These are phyloP conservation scores for Tephrocybe sp. DNA, from an alignment of 768 basidiomycete genomes.

Conservation along the genomic window DNA sequence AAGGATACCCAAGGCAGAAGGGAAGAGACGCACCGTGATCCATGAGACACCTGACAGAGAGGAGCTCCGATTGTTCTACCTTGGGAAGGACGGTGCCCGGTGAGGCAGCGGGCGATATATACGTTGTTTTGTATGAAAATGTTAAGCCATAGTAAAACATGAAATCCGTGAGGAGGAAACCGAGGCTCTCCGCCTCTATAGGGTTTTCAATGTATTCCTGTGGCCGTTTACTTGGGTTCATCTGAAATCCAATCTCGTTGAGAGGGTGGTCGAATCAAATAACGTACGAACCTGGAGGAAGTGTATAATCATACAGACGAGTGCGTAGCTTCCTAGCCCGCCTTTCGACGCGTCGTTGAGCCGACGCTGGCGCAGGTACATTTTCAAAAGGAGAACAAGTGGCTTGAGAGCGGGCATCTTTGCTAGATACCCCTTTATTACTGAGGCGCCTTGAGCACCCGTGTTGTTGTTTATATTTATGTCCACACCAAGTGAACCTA, in stretches of 20 bases:
- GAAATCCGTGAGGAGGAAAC: constrained; percentile 60
- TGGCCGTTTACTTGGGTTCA: constrained; percentile 58
- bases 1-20: neutral
- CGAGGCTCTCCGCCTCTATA: constrained; percentile 49
- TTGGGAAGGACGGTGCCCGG: constrained; percentile 31
- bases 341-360: constrained; percentile 64
- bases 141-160: constrained; percentile 59
- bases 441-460: constrained; percentile 48
- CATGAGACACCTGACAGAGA: constrained; percentile 43
- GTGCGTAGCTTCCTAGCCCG: constrained; percentile 65
- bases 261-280: constrained; percentile 7
- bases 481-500: constrained; percentile 61
- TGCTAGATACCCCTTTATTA: constrained; percentile 51
- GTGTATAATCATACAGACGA: constrained; percentile 60
- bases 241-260: constrained; percentile 28
- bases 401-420: constrained; percentile 57
- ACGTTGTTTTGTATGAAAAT: constrained; percentile 38
- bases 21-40: constrained; percentile 30
- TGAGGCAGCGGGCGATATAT: constrained; percentile 33
- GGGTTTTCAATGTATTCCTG: constrained; percentile 43
- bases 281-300: constrained; percentile 56
- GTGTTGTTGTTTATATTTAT: constrained; percentile 63
- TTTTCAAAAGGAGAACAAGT: constrained; percentile 61
- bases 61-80: constrained; percentile 19
- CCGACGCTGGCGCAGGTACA: constrained; percentile 51